These are phyloP conservation scores for Geotrichum australiense DNA, from an alignment of 1,139 yeast species.

Conservation along the genomic window DNA sequence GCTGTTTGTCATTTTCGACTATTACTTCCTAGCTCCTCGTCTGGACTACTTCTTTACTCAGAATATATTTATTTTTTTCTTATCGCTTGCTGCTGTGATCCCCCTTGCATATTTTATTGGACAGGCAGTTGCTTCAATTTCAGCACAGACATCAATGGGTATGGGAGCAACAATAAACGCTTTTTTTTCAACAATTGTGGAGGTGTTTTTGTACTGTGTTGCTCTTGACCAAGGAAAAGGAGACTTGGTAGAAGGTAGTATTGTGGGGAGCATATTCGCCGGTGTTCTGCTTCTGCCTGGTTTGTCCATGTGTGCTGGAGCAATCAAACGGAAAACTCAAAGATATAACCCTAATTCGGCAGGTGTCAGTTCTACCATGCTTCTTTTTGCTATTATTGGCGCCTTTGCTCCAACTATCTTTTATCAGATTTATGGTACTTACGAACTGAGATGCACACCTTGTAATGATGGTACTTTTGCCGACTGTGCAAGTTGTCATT, in stretches of 20 bases:
- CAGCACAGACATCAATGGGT: conserved; percentile 99
- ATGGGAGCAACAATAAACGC: conserved; percentile 98
- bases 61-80: conserved; percentile 53
- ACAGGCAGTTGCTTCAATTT: conserved; percentile 96
- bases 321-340: conserved; percentile 83
- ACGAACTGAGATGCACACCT: conserved; percentile 62
- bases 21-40: conserved; percentile 51
- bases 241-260: conserved; percentile 90
- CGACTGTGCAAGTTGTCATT: conserved; percentile 67
- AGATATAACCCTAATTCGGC: conserved; percentile 94
- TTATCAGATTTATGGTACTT: conserved; percentile 85
- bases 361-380: conserved; percentile 94
- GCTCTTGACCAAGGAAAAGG: conserved; percentile 85
- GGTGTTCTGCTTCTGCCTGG: conserved; percentile 92
- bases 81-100: conserved; percentile 76
- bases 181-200: conserved; percentile 92
- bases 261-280: conserved; percentile 89
- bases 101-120: conserved; percentile 97
- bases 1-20: conserved; percentile 75
- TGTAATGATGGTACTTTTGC: conserved; percentile 32
- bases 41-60: conserved; percentile 50
- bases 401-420: conserved; percentile 92
- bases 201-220: conserved; percentile 84
- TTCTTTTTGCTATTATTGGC: conserved; percentile 80
- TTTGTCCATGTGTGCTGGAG: conserved; percentile 95